Evolutionary conservation across 2,329 filamentous ascomycete genomes (phyloP).

Genomic region (Fonsecaea monophora): DNA sequence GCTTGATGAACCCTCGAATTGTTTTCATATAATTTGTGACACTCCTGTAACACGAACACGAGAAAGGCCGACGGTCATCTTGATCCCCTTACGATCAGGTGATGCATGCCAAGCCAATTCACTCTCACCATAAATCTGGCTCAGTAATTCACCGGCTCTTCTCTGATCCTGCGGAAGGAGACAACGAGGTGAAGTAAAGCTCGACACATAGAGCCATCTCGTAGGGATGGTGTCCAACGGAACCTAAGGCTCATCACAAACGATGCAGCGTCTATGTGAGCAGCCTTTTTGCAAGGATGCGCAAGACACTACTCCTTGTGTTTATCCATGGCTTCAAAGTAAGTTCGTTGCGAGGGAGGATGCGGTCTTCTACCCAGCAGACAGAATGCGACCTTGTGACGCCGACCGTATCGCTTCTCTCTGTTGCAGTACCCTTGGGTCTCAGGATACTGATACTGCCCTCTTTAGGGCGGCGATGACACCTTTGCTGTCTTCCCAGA

Average conservation of each 20-base stretch:
- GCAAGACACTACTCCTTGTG: constrained; percentile 55
- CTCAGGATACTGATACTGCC: constrained; percentile 16
- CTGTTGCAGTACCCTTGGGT: not conserved
- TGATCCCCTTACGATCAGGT: not conserved
- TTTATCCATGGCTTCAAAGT: constrained; percentile 60
- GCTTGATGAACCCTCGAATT: not conserved
- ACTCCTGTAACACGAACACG: too few species aligned
- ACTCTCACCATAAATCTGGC: not conserved
- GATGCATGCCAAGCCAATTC: not conserved
- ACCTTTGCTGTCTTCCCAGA: constrained; percentile 57
- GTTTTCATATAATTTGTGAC: not conserved
- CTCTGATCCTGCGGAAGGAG: not conserved
- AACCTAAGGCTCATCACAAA: constrained; percentile 11
- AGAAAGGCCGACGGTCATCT: too few species aligned
- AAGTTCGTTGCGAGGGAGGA: constrained; percentile 17
- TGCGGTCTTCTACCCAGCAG: not conserved
- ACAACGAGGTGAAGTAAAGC: not conserved
- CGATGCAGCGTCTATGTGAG: constrained; percentile 30
- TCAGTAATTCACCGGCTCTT: not conserved
- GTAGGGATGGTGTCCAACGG: not conserved
- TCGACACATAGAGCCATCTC: not conserved
- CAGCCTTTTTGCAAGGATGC: constrained; percentile 46
- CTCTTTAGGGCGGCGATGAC: constrained; percentile 55
- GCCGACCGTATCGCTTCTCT: not conserved
- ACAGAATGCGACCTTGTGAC: not conserved